Base-by-base conservation (phyloP, 1,139 yeast genomes). In the Waltiozyma sp. region DNA sequence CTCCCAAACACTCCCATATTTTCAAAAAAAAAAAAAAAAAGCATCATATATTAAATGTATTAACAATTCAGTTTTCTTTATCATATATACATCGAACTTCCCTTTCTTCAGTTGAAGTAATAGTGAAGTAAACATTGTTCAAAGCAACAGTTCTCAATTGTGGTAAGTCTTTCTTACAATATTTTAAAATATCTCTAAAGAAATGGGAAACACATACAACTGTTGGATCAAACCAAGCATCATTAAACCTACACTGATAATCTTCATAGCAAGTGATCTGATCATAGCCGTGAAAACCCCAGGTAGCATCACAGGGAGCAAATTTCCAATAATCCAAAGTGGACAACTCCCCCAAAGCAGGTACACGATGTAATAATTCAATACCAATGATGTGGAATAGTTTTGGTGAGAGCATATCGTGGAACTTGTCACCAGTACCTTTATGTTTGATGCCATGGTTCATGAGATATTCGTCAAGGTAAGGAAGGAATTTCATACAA, bases 371-470 rank as follows among this genome's bases (percentile, higher is more conserved):
- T 8, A 64, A 51, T 42, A 79, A 51, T 16, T 65, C 64, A 38
- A 68, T 68, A 1, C 77, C 75, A 28, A 77, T 64, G 23, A 72
- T 65, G 31, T 74, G 75, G 51, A 81, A 69, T 41, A 80, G 59
- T 15, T 74, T 69, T 9, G 80, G 72, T 2, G 82, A 70, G 38
- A 77, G 73, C 53, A 81, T 63, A 51, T 82, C 91, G 46, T 72
- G 75, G 61, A 70, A 75, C 37, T 19, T 11, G n/a, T 18, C 37
- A 38, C 63, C 65, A 0, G 70, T 67, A 10, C 65, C 62, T 2
- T 63, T 56, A 47, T 73, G 73, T 51, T 68, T 78, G 55, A 76
- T 78, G 44, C 75, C 75, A 53, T 83, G 91, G 43, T 72, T 69
- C 69, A 79, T 69, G 42, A 81, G 57, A 49, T 68, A 80, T 18